phyloP scores from a whole-genome alignment of 441 rosid genomes.

The Isatis lusitanica region DNA sequence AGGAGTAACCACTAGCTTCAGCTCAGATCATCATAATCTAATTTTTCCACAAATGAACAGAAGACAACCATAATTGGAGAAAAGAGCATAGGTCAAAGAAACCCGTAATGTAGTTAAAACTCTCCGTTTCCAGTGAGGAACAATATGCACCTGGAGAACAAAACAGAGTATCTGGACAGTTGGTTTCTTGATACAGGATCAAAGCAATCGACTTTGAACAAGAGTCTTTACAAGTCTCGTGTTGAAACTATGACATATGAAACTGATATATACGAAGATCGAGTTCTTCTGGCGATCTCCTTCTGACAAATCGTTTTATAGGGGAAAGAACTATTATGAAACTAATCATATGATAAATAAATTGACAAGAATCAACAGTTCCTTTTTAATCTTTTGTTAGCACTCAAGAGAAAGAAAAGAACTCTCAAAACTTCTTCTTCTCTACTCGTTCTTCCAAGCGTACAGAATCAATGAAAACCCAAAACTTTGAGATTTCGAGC shows the following conservation, averaged over 20 bases:
- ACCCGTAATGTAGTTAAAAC: not conserved
- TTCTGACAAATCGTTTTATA: not conserved
- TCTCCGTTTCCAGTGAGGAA: not conserved
- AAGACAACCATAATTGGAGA: no score
- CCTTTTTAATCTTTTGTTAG: constrained; percentile 44
- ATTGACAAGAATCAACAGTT: constrained; percentile 47
- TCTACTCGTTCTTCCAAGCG: constrained; percentile 87
- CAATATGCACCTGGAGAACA: constrained; percentile 6
- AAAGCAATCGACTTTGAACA: constrained; percentile 19
- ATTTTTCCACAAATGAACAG: no score
- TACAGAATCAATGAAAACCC: constrained; percentile 76
- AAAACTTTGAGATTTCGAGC: constrained; percentile 57
- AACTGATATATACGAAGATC: constrained; percentile 17
- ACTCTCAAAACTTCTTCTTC: constrained; percentile 37
- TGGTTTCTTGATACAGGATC: not conserved
- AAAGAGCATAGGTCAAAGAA: no score
- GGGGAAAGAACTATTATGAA: not conserved
- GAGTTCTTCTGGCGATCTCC: not conserved
- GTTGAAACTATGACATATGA: constrained; percentile 1
- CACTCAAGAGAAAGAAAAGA: constrained; percentile 34
- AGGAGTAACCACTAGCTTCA: constrained; percentile 7
- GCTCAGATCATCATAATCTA: not conserved
- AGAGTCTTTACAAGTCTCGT: constrained; percentile 9
- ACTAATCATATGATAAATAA: constrained; percentile 20
- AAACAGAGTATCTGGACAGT: constrained; percentile 11